Conservation (phyloP, 1,284 basidiomycete genomes). For the Sutorius eximius region DNA sequence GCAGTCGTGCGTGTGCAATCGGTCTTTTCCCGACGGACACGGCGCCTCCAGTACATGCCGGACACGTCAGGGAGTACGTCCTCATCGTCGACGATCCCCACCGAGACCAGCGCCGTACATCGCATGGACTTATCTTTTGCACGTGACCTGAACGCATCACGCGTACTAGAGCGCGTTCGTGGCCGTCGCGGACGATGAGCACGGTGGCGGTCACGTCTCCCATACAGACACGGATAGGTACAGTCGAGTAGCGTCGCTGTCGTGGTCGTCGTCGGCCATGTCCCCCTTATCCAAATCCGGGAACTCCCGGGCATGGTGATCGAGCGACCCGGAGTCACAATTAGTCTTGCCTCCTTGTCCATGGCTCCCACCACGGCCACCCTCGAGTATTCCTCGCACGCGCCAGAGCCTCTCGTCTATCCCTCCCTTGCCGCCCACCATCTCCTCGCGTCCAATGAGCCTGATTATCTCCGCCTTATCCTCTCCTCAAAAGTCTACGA, state of each 20-base stretch:
- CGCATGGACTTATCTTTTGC: conserved; percentile 26
- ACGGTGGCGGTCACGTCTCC: not conserved
- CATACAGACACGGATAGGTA: not conserved
- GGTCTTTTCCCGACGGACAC: not conserved
- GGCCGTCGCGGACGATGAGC: not conserved
- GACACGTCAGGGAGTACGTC: conserved; percentile 2
- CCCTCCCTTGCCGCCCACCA: conserved; percentile 67
- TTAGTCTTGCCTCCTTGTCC: not conserved
- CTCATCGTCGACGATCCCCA: conserved; percentile 17
- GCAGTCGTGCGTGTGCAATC: conserved; percentile 12
- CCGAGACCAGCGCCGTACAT: conserved; percentile 12
- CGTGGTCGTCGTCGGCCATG: not conserved
- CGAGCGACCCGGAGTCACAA: conserved; percentile 8
- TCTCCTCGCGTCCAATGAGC: conserved; percentile 68
- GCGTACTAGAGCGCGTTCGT: conserved; percentile 20
- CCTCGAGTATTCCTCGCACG: conserved; percentile 67
- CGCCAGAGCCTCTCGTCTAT: conserved; percentile 63
- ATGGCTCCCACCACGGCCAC: conserved; percentile 53
- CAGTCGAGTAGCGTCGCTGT: not conserved
- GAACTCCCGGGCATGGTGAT: conserved; percentile 15
- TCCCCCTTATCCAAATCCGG: conserved; percentile 5
- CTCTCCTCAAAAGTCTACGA: conserved; percentile 94
- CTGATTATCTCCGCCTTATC: conserved; percentile 94
- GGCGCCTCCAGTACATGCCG: not conserved
- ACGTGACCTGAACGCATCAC: conserved; percentile 26